Evolutionary conservation across 2,329 filamentous ascomycete species (phyloP).

Genomic region (Albophoma yamanashiensis): DNA sequence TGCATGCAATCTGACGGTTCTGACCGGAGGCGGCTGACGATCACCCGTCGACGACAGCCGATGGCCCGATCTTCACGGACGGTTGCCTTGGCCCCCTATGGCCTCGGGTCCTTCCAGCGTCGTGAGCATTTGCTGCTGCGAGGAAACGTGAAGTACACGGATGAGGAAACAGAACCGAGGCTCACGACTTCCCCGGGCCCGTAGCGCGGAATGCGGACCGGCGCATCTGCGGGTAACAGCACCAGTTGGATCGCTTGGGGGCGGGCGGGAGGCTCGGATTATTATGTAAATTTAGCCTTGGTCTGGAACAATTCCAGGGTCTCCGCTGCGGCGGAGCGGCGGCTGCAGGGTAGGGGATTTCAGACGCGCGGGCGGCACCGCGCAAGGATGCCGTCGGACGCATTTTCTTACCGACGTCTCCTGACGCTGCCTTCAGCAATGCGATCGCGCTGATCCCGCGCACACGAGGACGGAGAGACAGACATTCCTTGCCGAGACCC

Average conservation of each 20-base stretch:
- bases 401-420: background rate
- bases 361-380: too few relatives aligned
- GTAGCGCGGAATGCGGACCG: background rate
- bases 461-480: background rate
- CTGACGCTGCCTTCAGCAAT: background rate
- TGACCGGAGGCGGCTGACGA: background rate
- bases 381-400: background rate
- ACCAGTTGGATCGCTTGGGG: too few relatives aligned
- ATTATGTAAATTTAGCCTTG: background rate
- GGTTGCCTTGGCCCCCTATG: too few relatives aligned
- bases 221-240: background rate
- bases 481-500: background rate
- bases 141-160: too few relatives aligned
- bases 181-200: too few relatives aligned
- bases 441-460: background rate
- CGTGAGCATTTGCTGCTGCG: background rate
- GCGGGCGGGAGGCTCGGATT: background rate
- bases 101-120: background rate
- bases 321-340: background rate
- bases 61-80: background rate
- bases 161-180: background rate
- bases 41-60: background rate
- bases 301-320: background rate
- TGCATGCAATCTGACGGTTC: background rate
- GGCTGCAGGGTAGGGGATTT: background rate